A percentile compares a stretch with the other conserved stretches of the same genome.
phyloP scores from a whole-genome alignment of 164 flowering plant species.

The Magnolia sinica region DNA sequence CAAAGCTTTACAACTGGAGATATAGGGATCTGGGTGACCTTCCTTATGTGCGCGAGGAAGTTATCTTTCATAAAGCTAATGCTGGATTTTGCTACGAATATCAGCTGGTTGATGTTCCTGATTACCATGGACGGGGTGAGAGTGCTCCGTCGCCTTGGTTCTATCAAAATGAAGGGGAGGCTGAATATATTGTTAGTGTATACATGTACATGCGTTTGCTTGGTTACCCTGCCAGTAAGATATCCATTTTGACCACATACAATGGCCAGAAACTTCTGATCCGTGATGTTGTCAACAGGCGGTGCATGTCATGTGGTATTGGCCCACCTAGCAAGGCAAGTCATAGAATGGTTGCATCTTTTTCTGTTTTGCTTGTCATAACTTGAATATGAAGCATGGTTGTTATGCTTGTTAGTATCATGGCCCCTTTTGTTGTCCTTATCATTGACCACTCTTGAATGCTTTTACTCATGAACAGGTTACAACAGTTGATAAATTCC shows the following conservation, averaged over 20 bases:
- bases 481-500: conserved; percentile 95
- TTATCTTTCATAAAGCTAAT: conserved; percentile 77
- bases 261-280: conserved; percentile 97
- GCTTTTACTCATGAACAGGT: conserved; percentile 43
- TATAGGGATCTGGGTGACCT: conserved; percentile 94
- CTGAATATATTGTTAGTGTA: conserved; percentile 87
- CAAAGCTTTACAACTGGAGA: conserved; percentile 93
- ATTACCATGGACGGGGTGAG: conserved; percentile 88
- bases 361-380: neutral
- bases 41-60: conserved; percentile 61
- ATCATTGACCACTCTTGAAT: neutral
- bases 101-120: conserved; percentile 93
- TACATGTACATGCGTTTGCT: conserved; percentile 90
- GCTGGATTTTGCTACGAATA: conserved; percentile 90
- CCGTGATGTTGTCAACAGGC: conserved; percentile 84
- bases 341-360: neutral
- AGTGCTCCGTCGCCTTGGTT: conserved; percentile 98
- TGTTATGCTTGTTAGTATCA: neutral
- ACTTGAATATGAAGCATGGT: neutral
- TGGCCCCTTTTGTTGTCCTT: neutral
- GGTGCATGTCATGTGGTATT: conserved; percentile 73
- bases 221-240: conserved; percentile 92
- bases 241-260: conserved; percentile 94
- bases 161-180: conserved; percentile 98
- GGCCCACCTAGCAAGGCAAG: conserved; percentile 88